Percentiles rank a stretch among this genome's conserved stretches.
phyloP scores from a whole-genome alignment of 257 asterid species.

The Gynochthodes officinalis region DNA sequence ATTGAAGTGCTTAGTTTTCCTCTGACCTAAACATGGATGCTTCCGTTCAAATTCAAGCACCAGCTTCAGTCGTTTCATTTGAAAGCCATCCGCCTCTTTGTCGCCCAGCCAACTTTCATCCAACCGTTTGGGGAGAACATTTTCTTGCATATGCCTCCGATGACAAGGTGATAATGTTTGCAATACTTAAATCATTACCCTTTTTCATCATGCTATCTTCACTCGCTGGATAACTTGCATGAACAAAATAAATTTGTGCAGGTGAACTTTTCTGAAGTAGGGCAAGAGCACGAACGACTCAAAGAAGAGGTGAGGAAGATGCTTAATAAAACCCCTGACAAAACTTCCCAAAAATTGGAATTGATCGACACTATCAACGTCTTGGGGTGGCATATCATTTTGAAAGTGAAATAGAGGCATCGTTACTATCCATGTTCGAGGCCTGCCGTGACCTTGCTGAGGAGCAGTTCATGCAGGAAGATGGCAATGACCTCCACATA shows the following conservation, averaged over 20 bases:
- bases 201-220: not conserved
- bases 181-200: no score
- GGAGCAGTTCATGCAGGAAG: not conserved
- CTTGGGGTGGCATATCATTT: constrained; percentile 33
- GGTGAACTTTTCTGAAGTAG: not conserved
- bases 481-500: constrained; percentile 1
- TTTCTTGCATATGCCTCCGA: constrained; percentile 14
- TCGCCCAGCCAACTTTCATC: constrained; percentile 14
- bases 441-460: not conserved
- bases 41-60: not conserved
- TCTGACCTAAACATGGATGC: not conserved
- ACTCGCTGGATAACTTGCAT: no score
- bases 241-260: no score
- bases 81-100: not conserved
- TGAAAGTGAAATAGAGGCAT: constrained; percentile 10
- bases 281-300: not conserved
- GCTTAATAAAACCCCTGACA: not conserved
- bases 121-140: constrained; percentile 26
- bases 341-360: not conserved
- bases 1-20: no score
- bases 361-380: constrained; percentile 22
- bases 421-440: not conserved
- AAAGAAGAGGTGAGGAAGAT: constrained; percentile 10
- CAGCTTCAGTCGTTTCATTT: not conserved
- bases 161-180: no score